Evolutionary conservation across 108 stramenopile species (phyloP).

Genomic region (Nitzschia sp.): DNA sequence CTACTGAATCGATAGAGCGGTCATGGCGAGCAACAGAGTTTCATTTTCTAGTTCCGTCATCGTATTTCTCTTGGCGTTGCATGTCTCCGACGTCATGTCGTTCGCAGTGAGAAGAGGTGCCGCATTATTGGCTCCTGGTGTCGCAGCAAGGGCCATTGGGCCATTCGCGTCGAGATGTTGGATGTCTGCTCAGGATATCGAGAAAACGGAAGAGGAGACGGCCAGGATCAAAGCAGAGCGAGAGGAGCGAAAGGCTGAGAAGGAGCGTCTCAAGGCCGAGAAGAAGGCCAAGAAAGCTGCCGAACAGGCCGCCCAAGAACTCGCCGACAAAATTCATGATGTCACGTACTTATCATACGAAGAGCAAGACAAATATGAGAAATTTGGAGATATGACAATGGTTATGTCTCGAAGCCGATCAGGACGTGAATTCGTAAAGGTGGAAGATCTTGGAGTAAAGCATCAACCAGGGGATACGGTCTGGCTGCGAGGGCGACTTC

Average conservation of each 20-base stretch:
- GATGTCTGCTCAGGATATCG: slow-evolving; percentile 25
- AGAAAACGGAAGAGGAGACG: slow-evolving; percentile 82
- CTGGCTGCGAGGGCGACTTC: slow-evolving; percentile 91
- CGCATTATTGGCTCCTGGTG: background rate
- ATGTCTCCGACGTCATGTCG: background rate
- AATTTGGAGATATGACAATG: slow-evolving; percentile 67
- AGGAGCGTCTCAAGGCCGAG: slow-evolving; percentile 80
- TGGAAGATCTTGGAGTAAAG: slow-evolving; percentile 53
- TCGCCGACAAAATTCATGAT: slow-evolving; percentile 60
- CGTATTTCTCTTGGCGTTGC: background rate
- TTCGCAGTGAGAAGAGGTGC: background rate
- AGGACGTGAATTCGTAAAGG: slow-evolving; percentile 59
- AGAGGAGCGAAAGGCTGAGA: slow-evolving; percentile 80
- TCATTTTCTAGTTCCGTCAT: background rate
- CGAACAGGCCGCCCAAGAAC: slow-evolving; percentile 58
- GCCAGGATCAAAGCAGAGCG: slow-evolving; percentile 70
- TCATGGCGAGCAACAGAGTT: background rate
- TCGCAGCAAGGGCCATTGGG: background rate
- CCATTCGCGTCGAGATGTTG: slow-evolving; percentile 3
- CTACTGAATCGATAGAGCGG: background rate
- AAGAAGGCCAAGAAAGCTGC: slow-evolving; percentile 85
- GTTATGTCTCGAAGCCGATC: slow-evolving; percentile 81
- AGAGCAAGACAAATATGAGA: slow-evolving; percentile 69
- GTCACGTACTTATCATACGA: slow-evolving; percentile 68
- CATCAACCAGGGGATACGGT: slow-evolving; percentile 65